Evolutionary conservation across 202 grass and related monocot genomes (phyloP), one percentile per base, ranked within the genome.

Genomic region (Zizania palustris): DNA sequence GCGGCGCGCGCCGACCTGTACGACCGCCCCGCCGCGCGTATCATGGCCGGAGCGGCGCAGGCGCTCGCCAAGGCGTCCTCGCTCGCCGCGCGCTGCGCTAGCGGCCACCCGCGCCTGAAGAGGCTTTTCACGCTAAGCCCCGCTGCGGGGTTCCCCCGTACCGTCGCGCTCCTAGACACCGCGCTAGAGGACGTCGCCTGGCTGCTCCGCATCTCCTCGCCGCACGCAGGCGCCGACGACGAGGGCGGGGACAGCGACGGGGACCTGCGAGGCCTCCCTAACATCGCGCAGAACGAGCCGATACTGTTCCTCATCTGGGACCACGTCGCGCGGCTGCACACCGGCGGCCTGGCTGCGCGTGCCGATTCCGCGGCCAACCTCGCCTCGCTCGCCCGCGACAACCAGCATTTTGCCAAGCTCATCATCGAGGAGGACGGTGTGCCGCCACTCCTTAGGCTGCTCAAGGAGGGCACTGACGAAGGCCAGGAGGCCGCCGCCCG

Each of bases 341-440:
- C 83, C 9, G 88, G 88, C 15, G 84, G 73, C 15, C 83, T 71
- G 6, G 86, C 83, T 15, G 81, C 77, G 6, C 80, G 88, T 58
- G 63, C 83, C 0, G 88, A 95, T 64, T 82, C 92, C 4, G 92
- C 92, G 34, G 70, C 62, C 18, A 80, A 77, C 68, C 86, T 95
- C 60, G 92, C 92, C 13, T 89, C 92, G 7, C 83, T 95, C 44
- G 92, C 92, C 7, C 69, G 65, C 14, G 88, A 91, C 80, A 89
- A 6, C 51, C 80, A 75, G 20, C 92, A 91, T 72, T 91, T 84
- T 46, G 92, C 92, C 74, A 90, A 90, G 63, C 82, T 78, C 65
- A 95, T 95, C 75, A 91, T 95, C 60, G 83, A 95, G 69, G 92
- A 95, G 86, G 92, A 89, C 38, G 88, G 85, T 2, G 74, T 91